These are phyloP conservation scores for Colletotrichum cereale DNA, from an alignment of 2,329 filamentous ascomycete species.

Conservation along the genomic window DNA sequence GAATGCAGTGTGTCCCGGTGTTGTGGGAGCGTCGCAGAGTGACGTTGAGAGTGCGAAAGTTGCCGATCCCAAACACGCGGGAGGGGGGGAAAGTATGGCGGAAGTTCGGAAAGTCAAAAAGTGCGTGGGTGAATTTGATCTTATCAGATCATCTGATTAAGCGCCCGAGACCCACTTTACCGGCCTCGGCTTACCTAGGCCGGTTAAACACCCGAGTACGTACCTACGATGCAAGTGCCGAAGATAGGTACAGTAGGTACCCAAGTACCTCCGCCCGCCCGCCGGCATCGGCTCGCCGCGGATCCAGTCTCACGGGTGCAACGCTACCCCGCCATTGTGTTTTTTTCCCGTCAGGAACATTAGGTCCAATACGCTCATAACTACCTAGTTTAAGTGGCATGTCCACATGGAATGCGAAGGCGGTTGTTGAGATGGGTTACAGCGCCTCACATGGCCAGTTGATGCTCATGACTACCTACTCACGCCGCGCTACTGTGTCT, in stretches of 20 bases:
- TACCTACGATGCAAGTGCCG: too few relatives aligned
- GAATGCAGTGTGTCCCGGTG: not conserved
- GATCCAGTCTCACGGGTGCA: conserved; percentile 1
- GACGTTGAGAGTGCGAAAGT: not conserved
- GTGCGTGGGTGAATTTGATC: conserved; percentile 31
- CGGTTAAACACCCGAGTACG: not conserved
- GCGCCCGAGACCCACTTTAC: not conserved
- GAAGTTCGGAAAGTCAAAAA: conserved; percentile 4
- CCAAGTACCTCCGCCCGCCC: conserved; percentile 16
- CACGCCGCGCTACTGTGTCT: too few relatives aligned
- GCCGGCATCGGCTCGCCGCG: conserved; percentile 36
- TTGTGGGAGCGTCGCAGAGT: not conserved
- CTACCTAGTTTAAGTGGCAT: too few relatives aligned
- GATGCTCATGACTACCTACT: too few relatives aligned
- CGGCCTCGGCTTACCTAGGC: not conserved
- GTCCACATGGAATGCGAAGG: too few relatives aligned
- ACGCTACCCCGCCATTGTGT: not conserved
- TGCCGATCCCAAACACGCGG: not conserved
- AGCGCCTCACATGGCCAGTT: too few relatives aligned
- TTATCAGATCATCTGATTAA: conserved; percentile 43
- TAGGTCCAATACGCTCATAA: too few relatives aligned
- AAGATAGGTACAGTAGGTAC: conserved; percentile 1
- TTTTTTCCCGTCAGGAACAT: too few relatives aligned
- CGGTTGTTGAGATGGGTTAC: too few relatives aligned
- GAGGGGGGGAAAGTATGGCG: not conserved